Evolutionary conservation across 2,329 filamentous ascomycete genomes (phyloP).

Genomic region (Cercospora berteroae): DNA sequence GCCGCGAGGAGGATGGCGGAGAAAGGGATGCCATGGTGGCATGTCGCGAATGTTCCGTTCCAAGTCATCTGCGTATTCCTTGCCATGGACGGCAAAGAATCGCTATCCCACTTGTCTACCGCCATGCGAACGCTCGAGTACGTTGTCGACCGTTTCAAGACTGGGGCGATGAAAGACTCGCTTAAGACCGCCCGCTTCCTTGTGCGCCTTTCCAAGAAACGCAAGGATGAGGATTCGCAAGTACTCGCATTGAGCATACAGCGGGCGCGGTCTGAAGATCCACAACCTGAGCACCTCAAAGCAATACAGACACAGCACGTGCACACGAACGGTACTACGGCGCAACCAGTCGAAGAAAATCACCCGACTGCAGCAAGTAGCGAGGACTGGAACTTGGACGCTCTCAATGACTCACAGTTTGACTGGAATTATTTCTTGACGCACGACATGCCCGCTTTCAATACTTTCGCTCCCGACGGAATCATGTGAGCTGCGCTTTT

Average conservation of each 20-base stretch:
- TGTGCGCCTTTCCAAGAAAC: constrained; percentile 49
- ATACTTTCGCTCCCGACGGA: constrained; percentile 36
- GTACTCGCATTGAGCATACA: constrained; percentile 25
- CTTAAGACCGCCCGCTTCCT: constrained; percentile 56
- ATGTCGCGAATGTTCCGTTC: constrained; percentile 60
- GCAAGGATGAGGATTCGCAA: constrained; percentile 32
- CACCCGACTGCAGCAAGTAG: constrained; percentile 29
- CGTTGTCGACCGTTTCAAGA: constrained; percentile 35
- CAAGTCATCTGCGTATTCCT: constrained; percentile 57
- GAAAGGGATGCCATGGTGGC: constrained; percentile 55
- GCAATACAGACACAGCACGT: neutral
- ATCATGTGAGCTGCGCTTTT: constrained; percentile 27
- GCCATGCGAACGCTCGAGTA: constrained; percentile 47
- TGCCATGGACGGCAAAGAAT: constrained; percentile 54
- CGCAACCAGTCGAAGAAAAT: constrained; percentile 14
- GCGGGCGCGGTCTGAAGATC: constrained; percentile 25
- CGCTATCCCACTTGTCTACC: constrained; percentile 49
- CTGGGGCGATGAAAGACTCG: constrained; percentile 49
- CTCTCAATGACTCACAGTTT: constrained; percentile 35
- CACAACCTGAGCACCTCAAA: constrained; percentile 24
- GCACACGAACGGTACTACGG: constrained; percentile 13
- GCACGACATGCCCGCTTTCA: constrained; percentile 35
- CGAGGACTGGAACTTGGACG: constrained; percentile 38
- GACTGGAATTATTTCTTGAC: constrained; percentile 37
- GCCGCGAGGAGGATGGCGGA: constrained; percentile 50